Evolutionary conservation across 2,329 filamentous ascomycete genomes (phyloP), one percentile per base, ranked within the genome.

Genomic region (Cercospora brassicicola): DNA sequence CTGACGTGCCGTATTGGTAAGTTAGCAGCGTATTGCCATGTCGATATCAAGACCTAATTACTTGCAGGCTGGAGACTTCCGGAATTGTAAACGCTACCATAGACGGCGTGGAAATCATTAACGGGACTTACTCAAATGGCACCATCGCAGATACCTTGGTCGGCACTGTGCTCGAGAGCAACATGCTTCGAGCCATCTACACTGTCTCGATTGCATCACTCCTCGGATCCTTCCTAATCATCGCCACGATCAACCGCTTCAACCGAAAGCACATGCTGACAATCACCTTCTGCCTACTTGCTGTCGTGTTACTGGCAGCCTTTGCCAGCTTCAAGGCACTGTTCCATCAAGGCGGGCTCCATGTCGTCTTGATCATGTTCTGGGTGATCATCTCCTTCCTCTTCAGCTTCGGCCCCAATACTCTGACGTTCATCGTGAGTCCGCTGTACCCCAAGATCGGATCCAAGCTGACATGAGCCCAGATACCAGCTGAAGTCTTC

Each of bases 401-500:
- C 10, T 86, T 85, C 68, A 85, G 83, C 71, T 82, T 84, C 62
- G 83, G 83, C 73, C 79, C 75, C 67, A 69, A 73, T 56, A 55
- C 73, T 28, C 60, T 69, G 18, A 67, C 70, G n/a, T 74, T 73
- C 66, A 69, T 72, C 60, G 64, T 71, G 60, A 66, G 66, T 53
- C 7, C 9, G 36, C 5, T n/a, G 15, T 26, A 28, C 3, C 11
- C 7, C 15, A 1, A 64, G 10, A 26, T 48, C 31, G 20, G 20
- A 30, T 57, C 78, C 23, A 15, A 2, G 6, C 81, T 80, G 66
- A 81, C n/a, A 56, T 83, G 72, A 10, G 23, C n/a, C 18, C 18
- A 69, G 67, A 83, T 87, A 42, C 83, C 85, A n/a, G 84, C 84
- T 11, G 85, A 87, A 69, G 81, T 86, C 62, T 87, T 87, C 69